Percentiles rank a stretch among this genome's conserved stretches.
Evolutionary conservation across 2,329 filamentous ascomycete genomes (phyloP).

Genomic region (Shiraia sp.): DNA sequence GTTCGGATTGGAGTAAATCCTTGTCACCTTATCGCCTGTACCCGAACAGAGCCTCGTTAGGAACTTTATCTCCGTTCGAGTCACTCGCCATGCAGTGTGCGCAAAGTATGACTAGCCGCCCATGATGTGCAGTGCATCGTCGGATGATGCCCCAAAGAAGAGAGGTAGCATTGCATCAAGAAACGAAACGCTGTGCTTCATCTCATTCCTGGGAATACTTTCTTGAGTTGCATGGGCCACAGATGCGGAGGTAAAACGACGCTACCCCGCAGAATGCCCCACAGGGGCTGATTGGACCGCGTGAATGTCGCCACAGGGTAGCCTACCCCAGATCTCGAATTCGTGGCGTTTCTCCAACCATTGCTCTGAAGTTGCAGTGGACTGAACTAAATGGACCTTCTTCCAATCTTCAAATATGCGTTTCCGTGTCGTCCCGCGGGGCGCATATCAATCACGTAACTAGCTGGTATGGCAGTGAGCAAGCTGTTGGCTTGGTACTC

Average conservation of each 20-base stretch:
- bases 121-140: too few species aligned
- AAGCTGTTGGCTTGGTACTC: too few species aligned
- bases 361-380: constrained; percentile 7
- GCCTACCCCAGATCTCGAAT: background rate
- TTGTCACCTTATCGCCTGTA: constrained; percentile 1
- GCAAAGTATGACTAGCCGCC: too few species aligned
- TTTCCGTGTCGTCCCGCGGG: too few species aligned
- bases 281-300: constrained; percentile 3
- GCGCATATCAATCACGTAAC: too few species aligned
- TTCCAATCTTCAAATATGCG: background rate
- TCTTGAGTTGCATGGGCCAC: too few species aligned
- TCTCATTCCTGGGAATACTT: too few species aligned
- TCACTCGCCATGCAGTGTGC: too few species aligned
- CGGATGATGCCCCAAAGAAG: too few species aligned
- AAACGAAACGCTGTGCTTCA: background rate
- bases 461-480: too few species aligned
- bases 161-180: too few species aligned
- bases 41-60: background rate
- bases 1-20: constrained; percentile 14
- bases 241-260: too few species aligned
- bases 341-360: background rate
- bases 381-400: constrained; percentile 5
- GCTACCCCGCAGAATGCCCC: constrained; percentile 21
- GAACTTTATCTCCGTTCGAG: background rate
- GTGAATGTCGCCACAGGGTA: background rate